A percentile compares a stretch with the other conserved stretches of the same genome.
Conservation (phyloP, 148 eudicot species). For the Vaccinium corymbosum region DNA sequence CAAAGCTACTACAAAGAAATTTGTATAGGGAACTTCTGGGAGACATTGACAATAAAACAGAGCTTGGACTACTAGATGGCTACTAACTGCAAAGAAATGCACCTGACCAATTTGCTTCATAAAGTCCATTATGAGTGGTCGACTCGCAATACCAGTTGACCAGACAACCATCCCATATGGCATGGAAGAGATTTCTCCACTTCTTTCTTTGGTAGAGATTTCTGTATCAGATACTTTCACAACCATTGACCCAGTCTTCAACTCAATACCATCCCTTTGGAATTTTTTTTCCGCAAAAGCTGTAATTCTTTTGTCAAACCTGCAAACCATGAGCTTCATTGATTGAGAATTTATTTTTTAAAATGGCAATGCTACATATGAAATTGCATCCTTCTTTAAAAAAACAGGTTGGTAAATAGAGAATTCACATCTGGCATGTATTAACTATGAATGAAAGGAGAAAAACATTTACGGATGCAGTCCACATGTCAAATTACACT, state of each 20-base stretch:
- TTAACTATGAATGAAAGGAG: not conserved
- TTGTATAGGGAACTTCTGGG: not conserved
- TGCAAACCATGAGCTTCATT: constrained; percentile 15
- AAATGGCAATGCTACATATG: not conserved
- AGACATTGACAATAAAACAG: not conserved
- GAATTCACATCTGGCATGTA: not conserved
- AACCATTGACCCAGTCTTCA: constrained; percentile 27
- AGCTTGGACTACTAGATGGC: not conserved
- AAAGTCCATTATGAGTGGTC: constrained; percentile 55
- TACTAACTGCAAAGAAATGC: not conserved
- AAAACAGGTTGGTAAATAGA: not conserved
- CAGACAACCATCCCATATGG: constrained; percentile 32
- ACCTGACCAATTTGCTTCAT: constrained; percentile 70
- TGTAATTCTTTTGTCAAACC: constrained; percentile 32
- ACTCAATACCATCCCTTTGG: constrained; percentile 25
- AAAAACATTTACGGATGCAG: not conserved
- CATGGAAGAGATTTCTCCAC: constrained; percentile 18
- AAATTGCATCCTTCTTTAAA: not conserved
- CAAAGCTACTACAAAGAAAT: not conserved
- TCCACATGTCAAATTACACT: not conserved
- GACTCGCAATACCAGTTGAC: constrained; percentile 62
- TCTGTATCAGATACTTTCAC: constrained; percentile 24
- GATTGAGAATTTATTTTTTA: not conserved
- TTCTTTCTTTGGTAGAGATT: constrained; percentile 23
- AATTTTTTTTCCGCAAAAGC: constrained; percentile 25